A percentile compares a stretch with the other conserved stretches of the same genome.
These are phyloP conservation scores for Leccinum incarnatum DNA, from an alignment of 768 basidiomycete genomes.

Conservation along the genomic window DNA sequence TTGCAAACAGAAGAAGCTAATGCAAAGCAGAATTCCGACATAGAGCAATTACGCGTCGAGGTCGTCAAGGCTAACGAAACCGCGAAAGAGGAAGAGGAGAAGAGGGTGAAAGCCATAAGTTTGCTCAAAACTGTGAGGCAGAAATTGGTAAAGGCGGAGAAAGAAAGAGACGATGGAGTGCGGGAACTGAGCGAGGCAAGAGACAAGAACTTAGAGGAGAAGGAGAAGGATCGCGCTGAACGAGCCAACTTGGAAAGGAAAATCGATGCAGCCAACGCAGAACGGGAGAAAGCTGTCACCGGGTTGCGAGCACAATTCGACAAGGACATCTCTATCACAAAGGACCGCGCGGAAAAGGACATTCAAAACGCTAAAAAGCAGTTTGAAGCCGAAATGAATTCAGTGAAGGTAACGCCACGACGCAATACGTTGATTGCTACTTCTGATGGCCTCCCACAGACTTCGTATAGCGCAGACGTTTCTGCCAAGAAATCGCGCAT, in stretches of 20 bases:
- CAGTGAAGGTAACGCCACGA: slow-evolving; percentile 55
- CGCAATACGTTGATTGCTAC: slow-evolving; percentile 5
- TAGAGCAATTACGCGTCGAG: slow-evolving; percentile 61
- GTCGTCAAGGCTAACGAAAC: slow-evolving; percentile 53
- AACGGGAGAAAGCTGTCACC: slow-evolving; percentile 61
- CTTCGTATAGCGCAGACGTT: slow-evolving; percentile 65
- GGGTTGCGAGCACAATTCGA: slow-evolving; percentile 68
- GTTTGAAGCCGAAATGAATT: slow-evolving; percentile 72
- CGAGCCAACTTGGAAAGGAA: slow-evolving; percentile 58
- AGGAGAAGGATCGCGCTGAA: slow-evolving; percentile 43
- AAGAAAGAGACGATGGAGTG: slow-evolving; percentile 79
- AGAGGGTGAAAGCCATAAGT: slow-evolving; percentile 89
- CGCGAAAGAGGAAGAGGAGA: slow-evolving; percentile 96
- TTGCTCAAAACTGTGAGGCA: slow-evolving; percentile 93
- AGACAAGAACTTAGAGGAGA: slow-evolving; percentile 53
- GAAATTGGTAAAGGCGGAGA: slow-evolving; percentile 95
- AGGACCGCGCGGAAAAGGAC: slow-evolving; percentile 77
- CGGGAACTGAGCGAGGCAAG: slow-evolving; percentile 52
- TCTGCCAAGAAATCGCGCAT: slow-evolving; percentile 60
- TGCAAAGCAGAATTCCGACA: slow-evolving; percentile 50
- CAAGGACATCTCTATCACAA: slow-evolving; percentile 57
- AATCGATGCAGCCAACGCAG: slow-evolving; percentile 54
- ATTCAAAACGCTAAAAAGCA: slow-evolving; percentile 59
- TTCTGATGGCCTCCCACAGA: slow-evolving; percentile 40
- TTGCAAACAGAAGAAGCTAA: slow-evolving; percentile 48